phyloP scores from a whole-genome alignment of 371 early-diverging fungal species.

The Haplosporangium sp. region DNA sequence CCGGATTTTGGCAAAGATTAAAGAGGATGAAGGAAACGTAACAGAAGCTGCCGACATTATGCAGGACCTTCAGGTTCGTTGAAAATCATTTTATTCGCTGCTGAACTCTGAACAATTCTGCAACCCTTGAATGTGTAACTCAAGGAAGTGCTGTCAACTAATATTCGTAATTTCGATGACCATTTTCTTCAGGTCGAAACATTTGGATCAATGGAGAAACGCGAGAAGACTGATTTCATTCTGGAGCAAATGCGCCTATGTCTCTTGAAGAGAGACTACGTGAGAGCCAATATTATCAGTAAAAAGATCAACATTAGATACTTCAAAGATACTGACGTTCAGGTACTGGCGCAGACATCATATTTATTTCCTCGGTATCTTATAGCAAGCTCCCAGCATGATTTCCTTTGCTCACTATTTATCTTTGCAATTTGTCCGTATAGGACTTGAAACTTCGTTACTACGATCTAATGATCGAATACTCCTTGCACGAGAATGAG shows the following conservation, averaged over 20 bases:
- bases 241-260: conserved; percentile 97
- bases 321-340: conserved; percentile 88
- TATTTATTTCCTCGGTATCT: neutral
- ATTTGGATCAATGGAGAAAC: conserved; percentile 97
- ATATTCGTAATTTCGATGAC: neutral
- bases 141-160: neutral
- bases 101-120: neutral
- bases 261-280: conserved; percentile 91
- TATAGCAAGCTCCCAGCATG: neutral
- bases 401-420: neutral
- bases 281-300: conserved; percentile 92
- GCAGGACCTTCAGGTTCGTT: conserved; percentile 90
- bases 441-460: conserved; percentile 95
- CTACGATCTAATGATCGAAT: conserved; percentile 95
- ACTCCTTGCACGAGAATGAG: conserved; percentile 91
- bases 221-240: conserved; percentile 98
- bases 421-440: neutral
- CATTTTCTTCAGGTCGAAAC: conserved; percentile 85
- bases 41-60: conserved; percentile 94
- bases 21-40: conserved; percentile 92
- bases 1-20: conserved; percentile 86
- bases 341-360: conserved; percentile 57
- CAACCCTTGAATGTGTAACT: too few species aligned
- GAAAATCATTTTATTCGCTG: neutral
- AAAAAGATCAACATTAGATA: conserved; percentile 94